Base-by-base conservation (phyloP, 2,329 filamentous ascomycete species). In the Aspergillus costaricaensis region DNA sequence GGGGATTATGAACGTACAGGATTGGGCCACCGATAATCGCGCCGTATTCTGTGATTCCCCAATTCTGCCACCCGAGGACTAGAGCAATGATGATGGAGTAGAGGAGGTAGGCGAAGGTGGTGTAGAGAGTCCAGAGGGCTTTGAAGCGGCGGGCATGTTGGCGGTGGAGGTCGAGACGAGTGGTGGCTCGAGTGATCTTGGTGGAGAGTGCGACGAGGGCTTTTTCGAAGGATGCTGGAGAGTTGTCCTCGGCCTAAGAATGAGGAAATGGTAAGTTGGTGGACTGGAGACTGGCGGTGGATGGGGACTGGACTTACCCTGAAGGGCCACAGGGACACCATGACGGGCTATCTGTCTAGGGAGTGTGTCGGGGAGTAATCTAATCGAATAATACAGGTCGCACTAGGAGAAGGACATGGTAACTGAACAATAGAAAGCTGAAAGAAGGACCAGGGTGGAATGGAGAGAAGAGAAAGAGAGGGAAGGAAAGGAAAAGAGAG, bases 201-300 rank as follows among this genome's bases (percentile, higher is more conserved):
- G 82, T 81, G 10, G 93, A 91, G 49, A 99, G 86, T 23, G 86
- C 83, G 9, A 92, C 91, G 30, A 99, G 87, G 2, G 89, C 87
- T 82, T 93, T 97, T 80, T 99, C 95, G 74, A 98, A 99, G 4
- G 89, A 91, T 55, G 92, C 93, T 25, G 95, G 90, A 66, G 93
- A 96, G 73, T 86, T 90, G 74, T 89, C 85, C 72, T 91, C 85
- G 77, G 86, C 86, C 92, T 96, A 70, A 21, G 59, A 55, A 21
- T 50, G 51, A 49, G 51, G 55, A 51, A 5, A 55, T 19, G 57
- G 32, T 25, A 30, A 12, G 12, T 50, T 6, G 43, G 41, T 58
- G 36, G 50, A 15, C 25, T 21, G 43, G 19, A 12, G 17, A 21
- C 30, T n/a, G 25, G 39, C 30, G 15, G 38, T 23, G 56, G 56